phyloP scores from a whole-genome alignment of 495 filamentous ascomycete genomes.

The Hapsidospora chrysogenum region DNA sequence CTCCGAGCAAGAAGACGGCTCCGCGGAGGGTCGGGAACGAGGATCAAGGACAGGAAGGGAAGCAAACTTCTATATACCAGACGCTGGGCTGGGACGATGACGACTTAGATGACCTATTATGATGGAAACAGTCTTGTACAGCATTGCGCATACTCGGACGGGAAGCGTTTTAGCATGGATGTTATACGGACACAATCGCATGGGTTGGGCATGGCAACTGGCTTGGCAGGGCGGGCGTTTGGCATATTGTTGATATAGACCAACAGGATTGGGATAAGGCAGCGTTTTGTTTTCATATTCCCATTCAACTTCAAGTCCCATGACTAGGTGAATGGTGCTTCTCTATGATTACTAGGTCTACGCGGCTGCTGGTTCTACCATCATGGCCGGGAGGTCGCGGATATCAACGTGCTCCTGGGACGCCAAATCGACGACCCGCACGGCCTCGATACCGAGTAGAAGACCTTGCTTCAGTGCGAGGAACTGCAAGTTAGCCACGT shows the following conservation, averaged over 20 bases:
- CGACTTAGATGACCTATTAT: constrained; percentile 19
- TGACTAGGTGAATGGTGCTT: no score
- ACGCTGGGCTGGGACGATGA: constrained; percentile 56
- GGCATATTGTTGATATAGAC: no score
- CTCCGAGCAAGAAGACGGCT: constrained; percentile 18
- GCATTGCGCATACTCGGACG: no score
- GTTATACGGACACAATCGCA: no score
- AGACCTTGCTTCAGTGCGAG: constrained; percentile 53
- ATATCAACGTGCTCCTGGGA: constrained; percentile 74
- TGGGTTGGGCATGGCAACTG: no score
- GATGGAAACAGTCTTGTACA: no score
- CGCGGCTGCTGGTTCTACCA: constrained; percentile 23
- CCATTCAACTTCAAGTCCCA: no score
- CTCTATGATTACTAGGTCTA: no score
- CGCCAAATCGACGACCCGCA: constrained; percentile 67
- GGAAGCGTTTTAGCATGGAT: no score
- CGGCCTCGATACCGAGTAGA: constrained; percentile 58
- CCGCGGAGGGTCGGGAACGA: constrained; percentile 4
- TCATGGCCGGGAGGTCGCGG: constrained; percentile 57
- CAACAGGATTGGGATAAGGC: no score
- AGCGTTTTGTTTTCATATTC: no score
- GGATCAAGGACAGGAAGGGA: constrained; percentile 4
- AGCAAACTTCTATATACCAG: constrained; percentile 41
- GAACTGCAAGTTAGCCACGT: constrained; percentile 63
- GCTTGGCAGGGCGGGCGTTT: no score